Base-by-base conservation (phyloP, 331 rosid species). In the Cydonia oblonga region DNA sequence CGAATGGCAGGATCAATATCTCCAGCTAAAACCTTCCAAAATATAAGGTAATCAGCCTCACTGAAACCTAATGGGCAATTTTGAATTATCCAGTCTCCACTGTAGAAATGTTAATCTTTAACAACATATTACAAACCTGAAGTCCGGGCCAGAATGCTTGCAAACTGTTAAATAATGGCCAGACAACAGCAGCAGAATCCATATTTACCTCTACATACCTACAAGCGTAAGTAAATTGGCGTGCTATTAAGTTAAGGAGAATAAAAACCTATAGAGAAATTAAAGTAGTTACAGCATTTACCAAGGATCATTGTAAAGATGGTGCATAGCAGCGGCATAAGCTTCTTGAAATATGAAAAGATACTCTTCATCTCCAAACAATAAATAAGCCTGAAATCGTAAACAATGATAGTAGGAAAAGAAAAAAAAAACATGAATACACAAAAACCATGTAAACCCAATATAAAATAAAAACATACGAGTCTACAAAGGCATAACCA, bases 121-220 rank as follows among this genome's bases (percentile, higher is more conserved):
- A 57, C 28, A n/a, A 24, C 28, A 38, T 26, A 57, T 24, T 58
- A 38, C 75, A 78, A 89, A 93, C 98, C 98, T 93, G 98, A 81
- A 93, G 96, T 74, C 98, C 98, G 6, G 98, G 98, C 98, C 98
- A 93, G 85, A 93, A 93, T 46, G 98, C 98, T 86, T 93, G 98
- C 83, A 93, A 85, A 82, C 98, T 93, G 85, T 93, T 93, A 81
- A 90, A 93, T 70, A 93, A 77, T 59, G 98, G 97, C 98, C 98
- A 93, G 72, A 93, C 98, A 13, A 93, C 82, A 77, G 97, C 92
- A 71, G 92, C 97, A 28, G 98, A 86, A 70, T 93, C 98, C 98
- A 93, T 93, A 79, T 93, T 93, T 70, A 93, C 98, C 81, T 93
- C 98, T 52, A 93, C 96, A 78, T 90, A 93, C 98, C 98, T 93